A percentile compares a stretch with the other conserved stretches of the same genome.
Evolutionary conservation across 208 protist genomes (phyloP).

Genomic region (Leishmania turanica): DNA sequence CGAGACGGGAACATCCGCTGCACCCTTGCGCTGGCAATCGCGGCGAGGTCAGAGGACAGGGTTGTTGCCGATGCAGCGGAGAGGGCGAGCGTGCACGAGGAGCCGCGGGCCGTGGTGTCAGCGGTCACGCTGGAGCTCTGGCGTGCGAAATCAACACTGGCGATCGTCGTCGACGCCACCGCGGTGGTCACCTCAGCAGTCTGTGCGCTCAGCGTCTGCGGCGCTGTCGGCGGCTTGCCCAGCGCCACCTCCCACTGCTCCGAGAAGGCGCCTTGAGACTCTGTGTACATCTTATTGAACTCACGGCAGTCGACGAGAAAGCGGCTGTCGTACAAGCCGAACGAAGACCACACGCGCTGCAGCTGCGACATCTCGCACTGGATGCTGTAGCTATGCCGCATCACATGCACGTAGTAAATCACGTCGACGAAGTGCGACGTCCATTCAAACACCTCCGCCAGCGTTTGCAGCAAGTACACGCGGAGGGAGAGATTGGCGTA

Average conservation of each 20-base stretch:
- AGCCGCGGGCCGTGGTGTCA: not conserved
- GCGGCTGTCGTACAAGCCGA: slow-evolving; percentile 39
- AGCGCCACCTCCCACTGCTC: slow-evolving; percentile 19
- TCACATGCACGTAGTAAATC: slow-evolving; percentile 50
- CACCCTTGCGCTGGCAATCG: slow-evolving; percentile 1
- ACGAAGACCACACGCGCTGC: slow-evolving; percentile 50
- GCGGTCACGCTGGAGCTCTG: not conserved
- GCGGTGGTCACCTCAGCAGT: not conserved
- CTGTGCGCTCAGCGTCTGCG: not conserved
- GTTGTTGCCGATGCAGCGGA: not conserved
- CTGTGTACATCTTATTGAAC: slow-evolving; percentile 33
- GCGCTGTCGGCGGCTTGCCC: not conserved
- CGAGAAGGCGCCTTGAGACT: slow-evolving; percentile 32
- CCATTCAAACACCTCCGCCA: slow-evolving; percentile 66
- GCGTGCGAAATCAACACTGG: not conserved
- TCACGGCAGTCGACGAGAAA: slow-evolving; percentile 28
- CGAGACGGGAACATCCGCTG: slow-evolving; percentile 14
- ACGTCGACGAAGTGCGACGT: slow-evolving; percentile 65
- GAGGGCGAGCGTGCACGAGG: not conserved
- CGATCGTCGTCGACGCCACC: not conserved
- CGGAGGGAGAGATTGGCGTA: slow-evolving; percentile 54
- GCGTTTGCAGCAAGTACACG: slow-evolving; percentile 50
- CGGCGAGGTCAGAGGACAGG: not conserved
- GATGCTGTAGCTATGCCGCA: slow-evolving; percentile 41
- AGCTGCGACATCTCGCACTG: slow-evolving; percentile 50